A percentile compares a stretch with the other conserved stretches of the same genome.
These are phyloP conservation scores for Papiliotrema fonsecae DNA, from an alignment of 1,284 basidiomycete genomes.

Conservation along the genomic window DNA sequence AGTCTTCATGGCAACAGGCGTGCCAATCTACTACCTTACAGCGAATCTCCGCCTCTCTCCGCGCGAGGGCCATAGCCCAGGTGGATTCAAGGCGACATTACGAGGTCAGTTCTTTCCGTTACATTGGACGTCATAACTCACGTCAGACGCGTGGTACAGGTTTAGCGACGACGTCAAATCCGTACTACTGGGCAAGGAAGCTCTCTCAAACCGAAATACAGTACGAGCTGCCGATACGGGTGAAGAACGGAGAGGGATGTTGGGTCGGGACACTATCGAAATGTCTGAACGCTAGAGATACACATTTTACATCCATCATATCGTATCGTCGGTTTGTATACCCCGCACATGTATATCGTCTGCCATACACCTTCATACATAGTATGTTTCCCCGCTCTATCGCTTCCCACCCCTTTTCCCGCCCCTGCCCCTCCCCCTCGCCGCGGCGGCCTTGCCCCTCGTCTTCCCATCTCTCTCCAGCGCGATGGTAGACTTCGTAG, in stretches of 20 bases:
- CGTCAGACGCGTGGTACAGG: constrained; percentile 24
- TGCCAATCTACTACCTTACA: constrained; percentile 81
- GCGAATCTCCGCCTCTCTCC: constrained; percentile 33
- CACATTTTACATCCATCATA: neutral
- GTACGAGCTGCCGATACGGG: neutral
- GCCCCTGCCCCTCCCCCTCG: constrained; percentile 12
- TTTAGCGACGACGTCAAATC: constrained; percentile 24
- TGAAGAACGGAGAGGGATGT: constrained; percentile 22
- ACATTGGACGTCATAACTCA: neutral
- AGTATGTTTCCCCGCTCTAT: no score
- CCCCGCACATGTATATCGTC: no score
- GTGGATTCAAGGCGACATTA: constrained; percentile 17
- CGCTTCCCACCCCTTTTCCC: constrained; percentile 11
- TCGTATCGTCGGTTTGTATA: neutral
- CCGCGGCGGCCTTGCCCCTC: constrained; percentile 8
- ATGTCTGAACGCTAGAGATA: constrained; percentile 16
- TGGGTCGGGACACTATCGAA: constrained; percentile 14
- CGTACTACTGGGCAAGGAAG: constrained; percentile 9
- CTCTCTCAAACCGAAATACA: neutral
- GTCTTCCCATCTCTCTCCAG: constrained; percentile 34
- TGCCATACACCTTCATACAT: no score
- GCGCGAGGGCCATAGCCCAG: constrained; percentile 2
- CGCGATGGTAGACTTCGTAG: constrained; percentile 38
- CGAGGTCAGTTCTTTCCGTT: constrained; percentile 11
- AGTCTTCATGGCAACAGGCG: constrained; percentile 55